Evolutionary conservation across 441 rosid genomes (phyloP), one percentile per base, ranked within the genome.

Genomic region (Gossypium trilobum): DNA sequence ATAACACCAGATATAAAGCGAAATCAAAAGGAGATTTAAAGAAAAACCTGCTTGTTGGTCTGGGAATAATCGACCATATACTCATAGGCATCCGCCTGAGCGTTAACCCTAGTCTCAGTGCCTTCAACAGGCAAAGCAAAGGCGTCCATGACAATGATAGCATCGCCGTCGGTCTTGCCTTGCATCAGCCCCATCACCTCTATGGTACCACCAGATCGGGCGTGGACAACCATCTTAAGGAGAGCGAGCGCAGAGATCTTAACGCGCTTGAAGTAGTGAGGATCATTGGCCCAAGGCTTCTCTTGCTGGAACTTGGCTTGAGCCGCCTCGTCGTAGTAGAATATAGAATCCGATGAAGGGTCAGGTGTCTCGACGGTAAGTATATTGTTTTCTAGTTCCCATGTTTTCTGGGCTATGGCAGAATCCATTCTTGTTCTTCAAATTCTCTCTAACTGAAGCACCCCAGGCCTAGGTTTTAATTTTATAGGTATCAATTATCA

Each of bases 141-240:
- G 50, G 97, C 99, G 75, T 95, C 99, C 98, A 95, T 95, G 11
- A 95, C 98, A 55, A 95, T 95, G 70, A 92, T 95, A 11, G 93
- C 84, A 56, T 95, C 98, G 0, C 99, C 98, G 27, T 92, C 98
- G 13, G 95, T 95, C 75, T 95, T 95, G 10, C 99, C 99, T 79
- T 92, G 99, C 99, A 95, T 92, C 36, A 95, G 87, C 0, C 99
- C 99, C 99, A 95, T 95, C 67, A 92, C 93, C 79, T 95, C 99
- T 74, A 95, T 92, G 78, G 92, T 95, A 36, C 99, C 99, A n/a
- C 99, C 99, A 20, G 99, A 92, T 78, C 99, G 97, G 29, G 99
- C 97, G 84, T 95, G 99, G 10, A 95, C 98, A 6, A 92, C 99
- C 99, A 95, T 95, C 89, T 95, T 95, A 13, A 92, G 90, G 20